Conservation (phyloP, 2,329 filamentous ascomycete genomes). For the Fusarium miscanthi region DNA sequence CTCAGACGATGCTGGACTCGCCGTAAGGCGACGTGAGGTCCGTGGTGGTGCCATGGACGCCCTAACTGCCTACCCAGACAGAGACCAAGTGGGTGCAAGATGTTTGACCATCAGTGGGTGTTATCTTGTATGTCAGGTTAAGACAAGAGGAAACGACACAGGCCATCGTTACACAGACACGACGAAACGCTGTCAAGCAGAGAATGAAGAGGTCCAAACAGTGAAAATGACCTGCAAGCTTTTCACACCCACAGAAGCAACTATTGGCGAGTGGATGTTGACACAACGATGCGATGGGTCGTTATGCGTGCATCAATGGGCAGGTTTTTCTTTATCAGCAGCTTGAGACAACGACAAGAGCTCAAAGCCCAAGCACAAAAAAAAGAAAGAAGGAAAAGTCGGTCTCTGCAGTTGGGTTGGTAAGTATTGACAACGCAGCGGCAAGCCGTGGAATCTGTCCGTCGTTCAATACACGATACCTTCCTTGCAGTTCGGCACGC, state of each 20-base stretch:
- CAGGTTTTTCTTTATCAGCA: slow-evolving; percentile 11
- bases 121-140: slow-evolving; percentile 23
- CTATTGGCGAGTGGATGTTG: slow-evolving; percentile 27
- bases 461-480: slow-evolving; percentile 4
- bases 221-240: slow-evolving; percentile 22
- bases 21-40: slow-evolving; percentile 42
- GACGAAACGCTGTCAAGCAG: not conserved
- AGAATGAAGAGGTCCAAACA: slow-evolving; percentile 1
- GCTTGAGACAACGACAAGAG: slow-evolving; percentile 15
- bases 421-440: slow-evolving; percentile 12
- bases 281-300: slow-evolving; percentile 26
- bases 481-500: not conserved
- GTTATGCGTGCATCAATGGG: slow-evolving; percentile 27
- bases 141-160: slow-evolving; percentile 14
- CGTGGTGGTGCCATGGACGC: slow-evolving; percentile 44
- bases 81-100: slow-evolving; percentile 24
- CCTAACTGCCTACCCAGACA: slow-evolving; percentile 20
- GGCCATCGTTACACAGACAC: slow-evolving; percentile 7
- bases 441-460: not conserved
- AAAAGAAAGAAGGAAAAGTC: not conserved
- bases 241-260: slow-evolving; percentile 42
- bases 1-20: slow-evolving; percentile 42
- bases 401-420: slow-evolving; percentile 19
- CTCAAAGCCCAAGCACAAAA: slow-evolving; percentile 9
- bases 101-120: slow-evolving; percentile 29